Evolutionary conservation across 169 alveolate genomes (phyloP).

Genomic region (Cardiosporidium cionae): DNA sequence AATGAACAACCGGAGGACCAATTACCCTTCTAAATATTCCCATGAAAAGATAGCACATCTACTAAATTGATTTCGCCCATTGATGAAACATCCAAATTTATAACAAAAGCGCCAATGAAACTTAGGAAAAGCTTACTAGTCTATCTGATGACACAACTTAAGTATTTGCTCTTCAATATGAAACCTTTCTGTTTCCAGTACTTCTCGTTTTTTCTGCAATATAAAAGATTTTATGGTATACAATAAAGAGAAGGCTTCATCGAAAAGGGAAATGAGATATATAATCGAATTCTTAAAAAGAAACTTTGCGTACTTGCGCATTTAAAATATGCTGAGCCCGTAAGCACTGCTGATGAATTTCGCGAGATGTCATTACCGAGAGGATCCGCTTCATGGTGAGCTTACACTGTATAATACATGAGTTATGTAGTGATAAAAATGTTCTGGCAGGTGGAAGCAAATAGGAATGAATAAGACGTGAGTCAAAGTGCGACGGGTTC

Average conservation of each 20-base stretch:
- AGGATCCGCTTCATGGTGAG: slow-evolving; percentile 69
- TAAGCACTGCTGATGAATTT: slow-evolving; percentile 68
- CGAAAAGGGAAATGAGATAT: too few species aligned
- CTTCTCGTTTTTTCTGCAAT: slow-evolving; percentile 61
- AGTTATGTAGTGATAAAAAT: background rate
- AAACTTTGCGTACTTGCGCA: background rate
- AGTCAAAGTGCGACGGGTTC: background rate
- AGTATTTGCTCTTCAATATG: slow-evolving; percentile 48
- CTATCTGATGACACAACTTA: slow-evolving; percentile 8
- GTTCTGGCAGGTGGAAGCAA: background rate
- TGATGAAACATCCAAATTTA: too few species aligned
- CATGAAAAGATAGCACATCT: too few species aligned
- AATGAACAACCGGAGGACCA: too few species aligned
- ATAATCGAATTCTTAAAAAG: too few species aligned
- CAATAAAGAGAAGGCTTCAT: too few species aligned
- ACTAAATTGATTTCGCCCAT: too few species aligned
- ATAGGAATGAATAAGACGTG: background rate
- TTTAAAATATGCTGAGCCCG: slow-evolving; percentile 66
- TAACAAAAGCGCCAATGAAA: too few species aligned
- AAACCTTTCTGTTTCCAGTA: slow-evolving; percentile 55
- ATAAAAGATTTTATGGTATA: too few species aligned
- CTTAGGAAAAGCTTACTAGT: too few species aligned
- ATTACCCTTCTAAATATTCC: too few species aligned
- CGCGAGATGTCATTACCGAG: slow-evolving; percentile 67
- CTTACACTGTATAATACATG: slow-evolving; percentile 37